Base-by-base conservation (phyloP, 2,329 filamentous ascomycete species). In the Claviceps sp. region DNA sequence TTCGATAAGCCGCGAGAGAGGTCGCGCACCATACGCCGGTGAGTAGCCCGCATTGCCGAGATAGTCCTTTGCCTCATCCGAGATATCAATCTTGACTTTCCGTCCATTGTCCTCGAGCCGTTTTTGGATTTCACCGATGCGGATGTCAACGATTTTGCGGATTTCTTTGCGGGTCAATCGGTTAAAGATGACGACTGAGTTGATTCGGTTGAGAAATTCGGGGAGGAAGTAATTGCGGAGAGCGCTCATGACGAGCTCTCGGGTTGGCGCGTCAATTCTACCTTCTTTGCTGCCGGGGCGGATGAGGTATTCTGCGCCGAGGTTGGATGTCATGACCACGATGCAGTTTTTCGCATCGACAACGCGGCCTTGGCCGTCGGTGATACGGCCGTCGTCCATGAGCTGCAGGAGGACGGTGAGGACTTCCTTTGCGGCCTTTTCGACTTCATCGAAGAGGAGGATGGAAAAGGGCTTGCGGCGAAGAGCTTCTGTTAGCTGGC, bases 301-400 rank as follows among this genome's bases (percentile, higher is more conserved):
- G 41, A 86, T 74, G n/a, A 98, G 84, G 67, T 84, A 95, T 67
- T 97, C 93, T 37, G 93, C 93, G 58, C 93, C 93, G 55, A 98
- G 70, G 73, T 98, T 98, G 62, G 89, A 96, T 0, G 93, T 98
- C 89, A 98, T 95, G 70, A 98, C 93, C 44, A 98, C 91, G 60
- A 98, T 97, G 67, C 91, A 97, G 77, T 98, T 98, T 71, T 85
- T 88, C 55, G 91, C 93, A 62, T 98, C 93, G 52, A 98, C 83
- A 48, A 96, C 77, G 66, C 93, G 83, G 65, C 93, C 93, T 79
- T 97, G 94, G 47, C 93, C 93, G 64, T 98, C 93, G 14, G 93
- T 98, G 69, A 98, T 97, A 62, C 93, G 89, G 34, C 93, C 93
- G 63, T 98, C 93, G 63, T 98, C 93, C 89, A 98, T 97, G 63